Evolutionary conservation across 139 green algal genomes (phyloP).

Genomic region (Chlamydomonas sphaeroides): DNA sequence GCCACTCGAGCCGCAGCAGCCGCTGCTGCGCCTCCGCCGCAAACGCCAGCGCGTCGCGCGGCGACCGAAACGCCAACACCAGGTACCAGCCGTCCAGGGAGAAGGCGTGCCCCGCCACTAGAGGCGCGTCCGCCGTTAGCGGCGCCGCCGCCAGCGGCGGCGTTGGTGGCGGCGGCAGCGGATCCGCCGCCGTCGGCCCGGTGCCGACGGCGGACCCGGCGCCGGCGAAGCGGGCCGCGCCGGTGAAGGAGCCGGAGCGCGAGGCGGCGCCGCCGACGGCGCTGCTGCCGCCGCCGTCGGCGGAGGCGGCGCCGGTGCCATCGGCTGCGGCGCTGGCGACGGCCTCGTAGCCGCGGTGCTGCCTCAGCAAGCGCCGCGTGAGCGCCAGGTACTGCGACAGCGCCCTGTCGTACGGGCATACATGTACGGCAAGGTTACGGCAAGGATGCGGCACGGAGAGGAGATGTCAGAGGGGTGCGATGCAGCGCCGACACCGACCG

Average conservation of each 20-base stretch:
- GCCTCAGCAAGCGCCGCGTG: conserved; percentile 11
- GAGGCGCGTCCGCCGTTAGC: not conserved
- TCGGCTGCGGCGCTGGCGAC: too few species aligned
- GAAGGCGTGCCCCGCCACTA: not conserved
- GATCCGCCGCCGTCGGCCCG: not conserved
- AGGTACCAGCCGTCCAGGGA: not conserved
- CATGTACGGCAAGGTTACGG: not conserved
- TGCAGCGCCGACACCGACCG: too few species aligned
- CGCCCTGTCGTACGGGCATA: not conserved
- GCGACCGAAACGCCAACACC: conserved; percentile 12
- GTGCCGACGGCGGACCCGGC: too few species aligned
- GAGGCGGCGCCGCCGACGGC: too few species aligned
- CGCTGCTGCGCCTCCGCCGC: conserved; percentile 1
- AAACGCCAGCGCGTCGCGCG: conserved; percentile 18
- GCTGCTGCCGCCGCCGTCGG: too few species aligned
- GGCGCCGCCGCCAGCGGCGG: not conserved
- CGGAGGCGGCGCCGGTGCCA: too few species aligned
- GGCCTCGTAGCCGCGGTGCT: conserved; percentile 20
- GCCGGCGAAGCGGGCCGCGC: too few species aligned
- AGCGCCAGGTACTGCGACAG: conserved; percentile 12
- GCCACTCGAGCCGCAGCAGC: conserved; percentile 29
- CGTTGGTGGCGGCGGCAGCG: not conserved
- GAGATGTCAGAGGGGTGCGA: too few species aligned
- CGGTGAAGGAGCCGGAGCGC: too few species aligned
- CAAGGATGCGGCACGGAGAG: not conserved